Percentiles rank a stretch among this genome's conserved stretches.
phyloP scores from a whole-genome alignment of 352 stramenopile genomes.

The Globisporangium takayamanum region DNA sequence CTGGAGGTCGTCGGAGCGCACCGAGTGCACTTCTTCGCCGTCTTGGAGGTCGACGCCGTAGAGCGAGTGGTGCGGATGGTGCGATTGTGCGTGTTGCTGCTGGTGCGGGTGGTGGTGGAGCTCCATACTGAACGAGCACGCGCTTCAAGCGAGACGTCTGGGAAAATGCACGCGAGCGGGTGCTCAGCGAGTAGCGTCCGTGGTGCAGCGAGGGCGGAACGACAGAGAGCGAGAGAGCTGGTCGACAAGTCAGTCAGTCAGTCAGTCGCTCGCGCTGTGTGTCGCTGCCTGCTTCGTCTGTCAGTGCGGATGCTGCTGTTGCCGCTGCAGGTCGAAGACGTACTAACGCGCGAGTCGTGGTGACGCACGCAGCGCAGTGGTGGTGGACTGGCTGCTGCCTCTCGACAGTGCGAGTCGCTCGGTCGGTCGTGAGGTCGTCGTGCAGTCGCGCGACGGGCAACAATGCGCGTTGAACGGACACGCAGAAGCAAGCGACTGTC shows the following conservation, averaged over 20 bases:
- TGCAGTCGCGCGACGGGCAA: background rate
- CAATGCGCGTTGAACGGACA: too few relatives aligned
- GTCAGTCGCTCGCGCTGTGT: background rate
- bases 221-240: background rate
- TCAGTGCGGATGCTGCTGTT: background rate
- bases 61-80: background rate
- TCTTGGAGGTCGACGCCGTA: constrained; percentile 13
- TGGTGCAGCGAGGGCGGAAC: background rate
- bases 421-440: background rate
- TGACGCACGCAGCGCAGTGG: background rate
- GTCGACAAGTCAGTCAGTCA: background rate
- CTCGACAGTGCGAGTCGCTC: background rate
- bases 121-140: background rate
- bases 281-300: background rate
- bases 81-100: constrained; percentile 1
- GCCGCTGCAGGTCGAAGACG: background rate
- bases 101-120: constrained; percentile 3
- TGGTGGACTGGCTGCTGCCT: background rate
- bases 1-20: constrained; percentile 11
- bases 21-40: constrained; percentile 14
- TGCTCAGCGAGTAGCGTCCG: background rate
- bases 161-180: background rate
- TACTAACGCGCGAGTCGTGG: too few relatives aligned
- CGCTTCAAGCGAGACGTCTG: too few relatives aligned
- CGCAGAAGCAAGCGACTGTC: too few relatives aligned